phyloP scores from a whole-genome alignment of 768 basidiomycete species.

The Phallus indusiatus region DNA sequence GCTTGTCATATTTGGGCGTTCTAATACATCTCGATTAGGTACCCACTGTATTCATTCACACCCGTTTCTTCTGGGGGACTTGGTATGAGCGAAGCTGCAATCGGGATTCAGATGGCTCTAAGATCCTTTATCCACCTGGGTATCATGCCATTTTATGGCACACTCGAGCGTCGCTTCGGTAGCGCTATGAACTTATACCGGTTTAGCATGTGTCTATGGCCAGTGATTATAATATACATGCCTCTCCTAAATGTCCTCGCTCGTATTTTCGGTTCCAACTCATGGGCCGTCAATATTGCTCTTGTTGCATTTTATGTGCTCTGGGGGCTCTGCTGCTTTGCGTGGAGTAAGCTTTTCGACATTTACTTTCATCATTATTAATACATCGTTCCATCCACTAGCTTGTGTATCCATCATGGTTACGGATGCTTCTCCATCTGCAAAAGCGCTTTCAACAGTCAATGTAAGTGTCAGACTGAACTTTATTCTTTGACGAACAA shows the following conservation, averaged over 20 bases:
- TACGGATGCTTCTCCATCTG: constrained; percentile 11
- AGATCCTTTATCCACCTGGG: constrained; percentile 9
- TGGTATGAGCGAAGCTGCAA: constrained; percentile 11
- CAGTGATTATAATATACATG: constrained; percentile 2
- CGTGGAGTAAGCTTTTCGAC: constrained; percentile 6
- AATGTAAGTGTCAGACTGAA: constrained; percentile 6
- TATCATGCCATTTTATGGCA: background rate
- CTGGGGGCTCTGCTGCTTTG: constrained; percentile 6
- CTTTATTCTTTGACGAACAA: background rate
- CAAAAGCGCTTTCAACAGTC: constrained; percentile 10
- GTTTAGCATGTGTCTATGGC: constrained; percentile 2
- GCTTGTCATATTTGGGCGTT: background rate
- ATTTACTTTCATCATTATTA: background rate
- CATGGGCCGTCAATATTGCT: background rate
- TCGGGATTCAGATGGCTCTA: constrained; percentile 11
- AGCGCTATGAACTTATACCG: constrained; percentile 5
- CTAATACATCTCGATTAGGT: background rate
- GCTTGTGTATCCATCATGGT: constrained; percentile 9
- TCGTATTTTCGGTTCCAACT: background rate
- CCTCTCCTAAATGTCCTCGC: constrained; percentile 9
- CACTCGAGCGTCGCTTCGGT: constrained; percentile 5
- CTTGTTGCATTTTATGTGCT: constrained; percentile 6
- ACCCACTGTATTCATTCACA: constrained; percentile 11
- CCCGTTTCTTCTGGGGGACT: constrained; percentile 12
- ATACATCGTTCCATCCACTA: background rate